A percentile compares a stretch with the other conserved stretches of the same genome.
Evolutionary conservation across 139 green algal species (phyloP).

Genomic region (Coelastrella sp.): DNA sequence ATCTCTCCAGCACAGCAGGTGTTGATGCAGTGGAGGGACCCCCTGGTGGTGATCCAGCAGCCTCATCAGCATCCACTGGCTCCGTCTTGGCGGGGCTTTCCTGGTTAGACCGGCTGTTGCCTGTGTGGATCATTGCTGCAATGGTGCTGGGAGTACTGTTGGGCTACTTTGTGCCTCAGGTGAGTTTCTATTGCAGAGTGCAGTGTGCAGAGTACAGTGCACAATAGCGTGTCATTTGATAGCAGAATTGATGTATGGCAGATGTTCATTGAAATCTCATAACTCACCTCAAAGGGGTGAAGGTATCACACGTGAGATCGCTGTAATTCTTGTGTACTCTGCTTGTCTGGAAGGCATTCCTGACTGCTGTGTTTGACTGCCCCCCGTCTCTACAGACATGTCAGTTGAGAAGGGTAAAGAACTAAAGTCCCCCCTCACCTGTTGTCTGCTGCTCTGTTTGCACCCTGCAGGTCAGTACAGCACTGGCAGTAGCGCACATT

Average conservation of each 20-base stretch:
- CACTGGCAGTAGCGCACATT: constrained; percentile 41
- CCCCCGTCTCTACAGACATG: no score
- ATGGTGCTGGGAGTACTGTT: constrained; percentile 62
- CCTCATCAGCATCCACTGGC: not conserved
- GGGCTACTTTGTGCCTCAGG: constrained; percentile 39
- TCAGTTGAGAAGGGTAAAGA: no score
- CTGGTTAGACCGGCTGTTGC: constrained; percentile 60
- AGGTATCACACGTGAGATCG: no score
- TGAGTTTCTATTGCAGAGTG: not conserved
- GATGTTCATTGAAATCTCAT: no score
- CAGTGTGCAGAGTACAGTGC: no score
- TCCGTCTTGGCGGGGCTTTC: constrained; percentile 26
- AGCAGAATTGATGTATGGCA: no score
- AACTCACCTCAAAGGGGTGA: no score
- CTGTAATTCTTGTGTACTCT: no score
- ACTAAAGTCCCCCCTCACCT: not conserved
- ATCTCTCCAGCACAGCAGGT: not conserved
- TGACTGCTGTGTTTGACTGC: no score
- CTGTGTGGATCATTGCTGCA: constrained; percentile 61
- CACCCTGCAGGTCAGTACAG: not conserved
- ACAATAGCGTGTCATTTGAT: no score
- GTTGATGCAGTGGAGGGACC: not conserved
- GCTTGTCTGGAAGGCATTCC: no score
- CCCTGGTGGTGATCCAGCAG: not conserved
- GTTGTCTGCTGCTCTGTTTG: no score